These are phyloP conservation scores for Venturia effusa DNA, from an alignment of 2,329 filamentous ascomycete genomes.

Conservation along the genomic window DNA sequence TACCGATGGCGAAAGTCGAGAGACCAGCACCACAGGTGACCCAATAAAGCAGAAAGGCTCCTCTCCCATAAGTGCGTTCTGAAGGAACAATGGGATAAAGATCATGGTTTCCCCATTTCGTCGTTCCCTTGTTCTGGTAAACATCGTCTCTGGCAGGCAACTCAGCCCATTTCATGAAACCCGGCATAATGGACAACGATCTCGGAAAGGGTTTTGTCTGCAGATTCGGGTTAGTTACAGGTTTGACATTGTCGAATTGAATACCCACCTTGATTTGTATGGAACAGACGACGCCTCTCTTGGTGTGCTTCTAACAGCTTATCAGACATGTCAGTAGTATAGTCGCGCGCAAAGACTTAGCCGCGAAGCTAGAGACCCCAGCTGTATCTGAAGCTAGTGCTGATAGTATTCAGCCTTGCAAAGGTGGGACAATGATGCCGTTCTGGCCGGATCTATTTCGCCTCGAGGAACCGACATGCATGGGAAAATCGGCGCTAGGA, in stretches of 20 bases:
- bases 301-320: not conserved
- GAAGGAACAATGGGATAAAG: not conserved
- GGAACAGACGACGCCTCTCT: not conserved
- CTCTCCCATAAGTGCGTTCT: conserved; percentile 1
- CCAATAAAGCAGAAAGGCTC: not conserved
- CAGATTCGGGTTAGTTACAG: not conserved
- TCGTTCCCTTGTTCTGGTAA: not conserved
- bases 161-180: conserved; percentile 1
- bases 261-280: not conserved
- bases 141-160: conserved; percentile 1
- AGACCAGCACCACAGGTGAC: not conserved
- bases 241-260: not conserved
- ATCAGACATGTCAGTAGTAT: not conserved
- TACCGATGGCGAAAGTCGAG: conserved; percentile 3
- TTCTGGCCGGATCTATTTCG: not conserved
- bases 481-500: not conserved
- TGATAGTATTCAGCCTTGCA: not conserved
- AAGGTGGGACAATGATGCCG: not conserved
- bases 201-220: not conserved
- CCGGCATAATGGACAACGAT: not conserved
- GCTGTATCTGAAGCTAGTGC: not conserved
- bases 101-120: conserved; percentile 6
- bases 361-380: not conserved
- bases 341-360: not conserved
- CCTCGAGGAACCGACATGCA: not conserved